phyloP scores from a whole-genome alignment of 2,329 filamentous ascomycete species.

The Periglandula ipomoeae region DNA sequence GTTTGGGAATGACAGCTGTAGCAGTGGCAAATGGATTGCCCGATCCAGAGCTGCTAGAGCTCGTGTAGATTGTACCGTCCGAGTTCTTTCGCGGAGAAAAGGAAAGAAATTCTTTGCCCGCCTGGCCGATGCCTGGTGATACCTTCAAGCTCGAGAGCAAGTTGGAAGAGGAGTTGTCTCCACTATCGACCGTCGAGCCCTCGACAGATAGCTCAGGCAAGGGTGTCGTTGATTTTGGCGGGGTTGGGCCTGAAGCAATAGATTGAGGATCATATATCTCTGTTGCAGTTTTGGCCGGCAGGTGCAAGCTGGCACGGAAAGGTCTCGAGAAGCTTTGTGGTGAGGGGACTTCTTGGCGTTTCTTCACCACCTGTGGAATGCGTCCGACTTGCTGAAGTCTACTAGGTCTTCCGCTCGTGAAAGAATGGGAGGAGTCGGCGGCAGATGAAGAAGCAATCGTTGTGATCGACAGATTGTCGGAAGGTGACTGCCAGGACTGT shows the following conservation, averaged over 20 bases:
- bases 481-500: neutral
- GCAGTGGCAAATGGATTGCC: slow-evolving; percentile 50
- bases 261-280: slow-evolving; percentile 24
- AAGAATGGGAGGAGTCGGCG: slow-evolving; percentile 1
- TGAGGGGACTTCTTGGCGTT: slow-evolving; percentile 55
- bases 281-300: slow-evolving; percentile 20
- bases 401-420: slow-evolving; percentile 29
- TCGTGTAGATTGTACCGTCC: slow-evolving; percentile 39
- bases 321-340: slow-evolving; percentile 80
- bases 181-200: slow-evolving; percentile 24
- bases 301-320: slow-evolving; percentile 49
- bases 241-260: slow-evolving; percentile 39
- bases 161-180: slow-evolving; percentile 21
- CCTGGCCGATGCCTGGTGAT: slow-evolving; percentile 21
- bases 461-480: slow-evolving; percentile 1
- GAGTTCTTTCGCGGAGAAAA: slow-evolving; percentile 70
- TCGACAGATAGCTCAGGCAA: slow-evolving; percentile 27
- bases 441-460: slow-evolving; percentile 2
- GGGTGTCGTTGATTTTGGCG: slow-evolving; percentile 29
- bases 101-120: slow-evolving; percentile 55
- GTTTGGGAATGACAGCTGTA: slow-evolving; percentile 56
- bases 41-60: slow-evolving; percentile 55
- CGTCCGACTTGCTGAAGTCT: slow-evolving; percentile 74
- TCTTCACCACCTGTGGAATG: slow-evolving; percentile 73
- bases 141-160: slow-evolving; percentile 21